Conservation (phyloP, 2,329 filamentous ascomycete species). For the Pseudohalonectria lignicola region DNA sequence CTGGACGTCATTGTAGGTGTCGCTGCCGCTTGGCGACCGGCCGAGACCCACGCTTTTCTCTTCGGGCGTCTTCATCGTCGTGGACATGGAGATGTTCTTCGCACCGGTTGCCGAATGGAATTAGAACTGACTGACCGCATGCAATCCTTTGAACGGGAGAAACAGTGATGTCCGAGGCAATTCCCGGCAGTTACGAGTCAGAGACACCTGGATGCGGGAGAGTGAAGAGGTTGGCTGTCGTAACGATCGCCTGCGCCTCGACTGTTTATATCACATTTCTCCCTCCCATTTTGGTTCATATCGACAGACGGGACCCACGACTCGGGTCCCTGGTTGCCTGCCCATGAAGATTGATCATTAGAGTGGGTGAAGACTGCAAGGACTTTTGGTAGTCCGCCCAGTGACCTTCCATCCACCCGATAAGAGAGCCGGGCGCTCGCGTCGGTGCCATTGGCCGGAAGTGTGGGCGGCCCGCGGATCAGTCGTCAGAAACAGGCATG, state of each 20-base stretch:
- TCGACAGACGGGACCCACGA: not conserved
- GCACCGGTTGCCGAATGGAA: not conserved
- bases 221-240: not conserved
- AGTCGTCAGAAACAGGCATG: not conserved
- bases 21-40: conserved; percentile 1
- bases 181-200: not conserved
- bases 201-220: not conserved
- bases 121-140: too few species aligned
- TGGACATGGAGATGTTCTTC: not conserved
- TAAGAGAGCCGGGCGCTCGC: not conserved
- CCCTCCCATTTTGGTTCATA: not conserved
- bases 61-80: not conserved
- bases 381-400: not conserved
- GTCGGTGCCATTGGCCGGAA: not conserved
- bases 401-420: not conserved
- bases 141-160: too few species aligned
- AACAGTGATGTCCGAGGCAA: too few species aligned
- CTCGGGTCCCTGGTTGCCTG: not conserved
- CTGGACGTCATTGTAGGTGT: not conserved
- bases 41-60: conserved; percentile 2
- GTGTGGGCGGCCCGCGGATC: not conserved
- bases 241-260: not conserved
- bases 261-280: not conserved
- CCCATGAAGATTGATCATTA: not conserved
- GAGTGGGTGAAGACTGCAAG: too few species aligned